phyloP scores from a whole-genome alignment of 495 filamentous ascomycete genomes.

The Lophiotrema nucula region DNA sequence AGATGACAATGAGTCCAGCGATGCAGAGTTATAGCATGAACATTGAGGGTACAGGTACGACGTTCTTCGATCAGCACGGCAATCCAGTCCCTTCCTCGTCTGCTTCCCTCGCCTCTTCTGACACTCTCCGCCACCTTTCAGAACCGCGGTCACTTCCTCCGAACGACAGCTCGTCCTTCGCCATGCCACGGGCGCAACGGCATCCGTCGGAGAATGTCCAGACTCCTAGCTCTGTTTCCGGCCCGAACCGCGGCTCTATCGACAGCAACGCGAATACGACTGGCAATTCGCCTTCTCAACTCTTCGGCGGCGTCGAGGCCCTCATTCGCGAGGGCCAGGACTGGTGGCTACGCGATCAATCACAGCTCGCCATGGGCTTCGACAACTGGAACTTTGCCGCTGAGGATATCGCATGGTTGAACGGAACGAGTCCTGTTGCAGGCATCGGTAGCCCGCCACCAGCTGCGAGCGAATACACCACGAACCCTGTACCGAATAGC shows the following conservation, averaged over 20 bases:
- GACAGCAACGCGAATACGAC: conserved; percentile 17
- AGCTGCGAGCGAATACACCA: background rate
- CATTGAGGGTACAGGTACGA: conserved; percentile 6
- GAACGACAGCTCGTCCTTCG: conserved; percentile 15
- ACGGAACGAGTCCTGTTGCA: background rate
- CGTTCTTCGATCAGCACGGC: conserved; percentile 25
- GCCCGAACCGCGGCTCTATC: conserved; percentile 2
- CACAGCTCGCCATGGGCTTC: conserved; percentile 40
- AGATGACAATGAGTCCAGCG: conserved; percentile 2
- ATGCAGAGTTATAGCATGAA: conserved; percentile 24
- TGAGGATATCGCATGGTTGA: conserved; percentile 33
- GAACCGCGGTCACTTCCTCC: conserved; percentile 27
- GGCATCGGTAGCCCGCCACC: background rate
- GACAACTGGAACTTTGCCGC: conserved; percentile 40
- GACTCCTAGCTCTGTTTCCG: conserved; percentile 3
- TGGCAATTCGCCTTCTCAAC: conserved; percentile 35
- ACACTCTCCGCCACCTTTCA: conserved; percentile 14
- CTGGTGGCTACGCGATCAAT: conserved; percentile 43
- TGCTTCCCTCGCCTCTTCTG: conserved; percentile 12
- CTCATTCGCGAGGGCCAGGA: conserved; percentile 43
- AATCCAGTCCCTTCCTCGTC: conserved; percentile 2
- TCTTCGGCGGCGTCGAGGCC: conserved; percentile 44
- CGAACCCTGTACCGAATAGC: background rate
- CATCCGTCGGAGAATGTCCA: conserved; percentile 6
- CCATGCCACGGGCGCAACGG: conserved; percentile 22